Evolutionary conservation across 352 stramenopile species (phyloP), one percentile per base, ranked within the genome.

Genomic region (Phytophthora sp.): DNA sequence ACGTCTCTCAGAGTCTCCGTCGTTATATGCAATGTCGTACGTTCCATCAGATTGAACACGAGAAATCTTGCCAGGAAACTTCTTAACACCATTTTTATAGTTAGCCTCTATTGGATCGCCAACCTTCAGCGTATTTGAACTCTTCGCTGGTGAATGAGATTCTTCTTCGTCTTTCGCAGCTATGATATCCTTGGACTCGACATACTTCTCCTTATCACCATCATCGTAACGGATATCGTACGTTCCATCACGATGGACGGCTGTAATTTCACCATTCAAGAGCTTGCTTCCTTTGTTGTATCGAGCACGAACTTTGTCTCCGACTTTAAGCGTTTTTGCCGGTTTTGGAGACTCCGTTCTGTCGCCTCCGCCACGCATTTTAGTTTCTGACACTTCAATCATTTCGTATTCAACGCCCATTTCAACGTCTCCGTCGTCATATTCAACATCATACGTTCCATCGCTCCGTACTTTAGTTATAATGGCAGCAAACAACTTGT

Each of bases 361-460:
- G 6, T 58, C 34, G n/a, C 54, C 27, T 5, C 60, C 43, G 0
- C 57, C 23, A 17, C 9, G 20, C 15, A 46, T 60, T 26, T 48
- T 62, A 2, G 8, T 37, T 3, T 74, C 60, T 0, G 43, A n/a
- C 35, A 56, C 35, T 34, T 77, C 63, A 32, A 80, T 75, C 31
- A 66, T 57, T 0, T 66, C 43, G 17, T 58, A 45, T 3, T 55
- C 54, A 2, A 79, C 73, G 1, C 38, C 53, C 23, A 62, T 80
- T 51, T 83, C 79, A 2, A 68, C 45, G n/a, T 85, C 73, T 13
- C 76, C 77, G 26, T 92, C 62, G n/a, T 88, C 82, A 17, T 87
- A 90, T 52, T 84, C 64, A 20, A 96, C 66, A 35, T 94, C 85
- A 30, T 76, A 91, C 6, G 79, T 91, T 17, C 76, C 82, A 54